Conservation (phyloP, 148 eudicot species). For the Beta vulgaris region DNA sequence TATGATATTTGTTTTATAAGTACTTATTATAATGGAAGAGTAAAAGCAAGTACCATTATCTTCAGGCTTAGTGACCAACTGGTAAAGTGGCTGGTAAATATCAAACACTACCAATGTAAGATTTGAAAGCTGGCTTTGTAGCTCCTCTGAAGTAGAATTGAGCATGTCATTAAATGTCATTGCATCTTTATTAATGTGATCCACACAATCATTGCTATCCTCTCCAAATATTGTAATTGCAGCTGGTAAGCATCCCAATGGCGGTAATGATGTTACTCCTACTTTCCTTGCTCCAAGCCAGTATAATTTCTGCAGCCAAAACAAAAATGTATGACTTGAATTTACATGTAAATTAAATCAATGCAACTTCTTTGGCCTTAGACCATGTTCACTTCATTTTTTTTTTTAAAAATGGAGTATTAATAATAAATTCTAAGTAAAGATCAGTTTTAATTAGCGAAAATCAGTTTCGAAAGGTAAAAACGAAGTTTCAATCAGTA, state of each 20-base stretch:
- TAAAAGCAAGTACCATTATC: constrained; percentile 40
- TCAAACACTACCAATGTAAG: constrained; percentile 59
- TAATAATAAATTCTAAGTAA: too few species aligned
- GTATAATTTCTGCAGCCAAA: constrained; percentile 43
- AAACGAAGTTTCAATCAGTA: too few species aligned
- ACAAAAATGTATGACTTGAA: too few species aligned
- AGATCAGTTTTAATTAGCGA: too few species aligned
- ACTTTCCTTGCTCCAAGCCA: constrained; percentile 59
- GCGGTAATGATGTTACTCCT: constrained; percentile 62
- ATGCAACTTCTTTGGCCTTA: too few species aligned
- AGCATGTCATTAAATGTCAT: constrained; percentile 49
- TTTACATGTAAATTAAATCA: too few species aligned
- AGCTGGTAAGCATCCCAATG: constrained; percentile 63
- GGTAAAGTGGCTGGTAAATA: constrained; percentile 52
- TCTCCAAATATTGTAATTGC: constrained; percentile 57
- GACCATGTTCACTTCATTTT: too few species aligned
- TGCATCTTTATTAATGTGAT: constrained; percentile 48
- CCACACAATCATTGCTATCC: constrained; percentile 52
- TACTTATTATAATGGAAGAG: not conserved
- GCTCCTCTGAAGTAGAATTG: constrained; percentile 43
- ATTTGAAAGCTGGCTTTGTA: constrained; percentile 42
- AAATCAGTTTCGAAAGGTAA: too few species aligned
- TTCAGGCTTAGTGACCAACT: constrained; percentile 46
- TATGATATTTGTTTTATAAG: too few species aligned
- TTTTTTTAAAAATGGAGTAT: too few species aligned